These are phyloP conservation scores for Mycena amicta DNA, from an alignment of 768 basidiomycete genomes.

Conservation along the genomic window DNA sequence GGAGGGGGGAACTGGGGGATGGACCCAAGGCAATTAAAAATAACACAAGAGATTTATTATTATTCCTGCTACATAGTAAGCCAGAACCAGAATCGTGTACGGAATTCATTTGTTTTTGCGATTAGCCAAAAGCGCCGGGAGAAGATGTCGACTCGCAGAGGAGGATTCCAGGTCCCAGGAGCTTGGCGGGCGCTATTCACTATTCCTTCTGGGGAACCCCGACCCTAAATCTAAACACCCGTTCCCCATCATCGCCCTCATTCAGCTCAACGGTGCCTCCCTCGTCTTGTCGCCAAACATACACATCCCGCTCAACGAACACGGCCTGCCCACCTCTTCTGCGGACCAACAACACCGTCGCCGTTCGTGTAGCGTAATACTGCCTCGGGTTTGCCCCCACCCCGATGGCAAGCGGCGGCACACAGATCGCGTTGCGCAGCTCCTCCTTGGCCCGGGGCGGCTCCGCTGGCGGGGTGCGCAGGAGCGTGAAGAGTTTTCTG, in stretches of 20 bases:
- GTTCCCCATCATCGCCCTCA: slow-evolving; percentile 41
- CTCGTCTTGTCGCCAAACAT: slow-evolving; percentile 37
- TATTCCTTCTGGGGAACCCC: no score
- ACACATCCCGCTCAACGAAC: slow-evolving; percentile 76
- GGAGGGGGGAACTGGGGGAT: no score
- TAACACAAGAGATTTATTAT: no score
- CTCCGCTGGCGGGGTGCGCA: slow-evolving; percentile 55
- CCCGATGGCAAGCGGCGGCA: slow-evolving; percentile 46
- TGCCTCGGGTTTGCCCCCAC: no score
- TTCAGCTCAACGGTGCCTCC: slow-evolving; percentile 31
- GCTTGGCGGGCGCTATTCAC: no score
- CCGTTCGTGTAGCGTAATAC: slow-evolving; percentile 69
- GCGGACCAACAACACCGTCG: slow-evolving; percentile 70
- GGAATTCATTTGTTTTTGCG: no score
- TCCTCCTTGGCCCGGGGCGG: slow-evolving; percentile 52
- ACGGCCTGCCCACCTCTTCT: slow-evolving; percentile 54
- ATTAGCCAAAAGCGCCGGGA: no score
- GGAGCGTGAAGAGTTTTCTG: slow-evolving; percentile 62
- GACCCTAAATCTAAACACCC: slow-evolving; percentile 55
- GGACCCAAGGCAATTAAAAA: no score
- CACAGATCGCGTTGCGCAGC: slow-evolving; percentile 64
- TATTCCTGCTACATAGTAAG: no score
- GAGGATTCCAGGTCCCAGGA: no score
- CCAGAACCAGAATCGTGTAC: no score
- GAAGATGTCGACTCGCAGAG: no score